Percentiles rank a stretch among this genome's conserved stretches.
These are phyloP conservation scores for Epithemia pelagica DNA, from an alignment of 108 stramenopile species.

Conservation along the genomic window DNA sequence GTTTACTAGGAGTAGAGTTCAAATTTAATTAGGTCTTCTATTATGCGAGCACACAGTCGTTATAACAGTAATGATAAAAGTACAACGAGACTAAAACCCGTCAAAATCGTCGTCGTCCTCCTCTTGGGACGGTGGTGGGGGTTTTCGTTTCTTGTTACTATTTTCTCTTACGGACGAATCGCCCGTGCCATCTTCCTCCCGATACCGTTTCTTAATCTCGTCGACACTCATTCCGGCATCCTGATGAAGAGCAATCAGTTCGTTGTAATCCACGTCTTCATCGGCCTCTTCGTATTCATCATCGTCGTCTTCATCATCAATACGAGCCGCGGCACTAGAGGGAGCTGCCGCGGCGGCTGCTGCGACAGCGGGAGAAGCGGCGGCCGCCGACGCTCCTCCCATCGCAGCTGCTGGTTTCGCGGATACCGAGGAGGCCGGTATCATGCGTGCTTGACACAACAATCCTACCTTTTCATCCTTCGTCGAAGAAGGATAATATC, in stretches of 20 bases:
- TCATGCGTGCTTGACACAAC: slow-evolving; percentile 8
- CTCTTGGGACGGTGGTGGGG: not conserved
- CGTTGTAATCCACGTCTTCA: slow-evolving; percentile 26
- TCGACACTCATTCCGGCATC: slow-evolving; percentile 23
- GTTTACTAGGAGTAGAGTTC: not conserved
- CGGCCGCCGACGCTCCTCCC: not conserved
- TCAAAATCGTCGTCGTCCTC: slow-evolving; percentile 5
- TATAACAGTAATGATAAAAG: too few relatives aligned
- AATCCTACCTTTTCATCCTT: slow-evolving; percentile 1
- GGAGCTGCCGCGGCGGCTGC: slow-evolving; percentile 3
- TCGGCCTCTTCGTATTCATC: slow-evolving; percentile 20
- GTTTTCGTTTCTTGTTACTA: not conserved
- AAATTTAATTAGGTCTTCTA: too few relatives aligned
- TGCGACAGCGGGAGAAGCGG: slow-evolving; percentile 1
- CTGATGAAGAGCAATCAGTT: slow-evolving; percentile 26
- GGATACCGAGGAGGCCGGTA: not conserved
- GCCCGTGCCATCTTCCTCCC: not conserved
- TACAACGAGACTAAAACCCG: slow-evolving; percentile 3
- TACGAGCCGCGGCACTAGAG: slow-evolving; percentile 3
- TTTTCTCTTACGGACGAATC: not conserved
- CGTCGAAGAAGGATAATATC: not conserved
- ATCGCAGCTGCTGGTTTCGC: not conserved
- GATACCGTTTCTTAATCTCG: slow-evolving; percentile 14
- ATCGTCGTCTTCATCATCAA: slow-evolving; percentile 9
- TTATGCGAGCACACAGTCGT: too few relatives aligned